These are phyloP conservation scores for Trapa incisa DNA, from an alignment of 345 rosid genomes.

Conservation along the genomic window DNA sequence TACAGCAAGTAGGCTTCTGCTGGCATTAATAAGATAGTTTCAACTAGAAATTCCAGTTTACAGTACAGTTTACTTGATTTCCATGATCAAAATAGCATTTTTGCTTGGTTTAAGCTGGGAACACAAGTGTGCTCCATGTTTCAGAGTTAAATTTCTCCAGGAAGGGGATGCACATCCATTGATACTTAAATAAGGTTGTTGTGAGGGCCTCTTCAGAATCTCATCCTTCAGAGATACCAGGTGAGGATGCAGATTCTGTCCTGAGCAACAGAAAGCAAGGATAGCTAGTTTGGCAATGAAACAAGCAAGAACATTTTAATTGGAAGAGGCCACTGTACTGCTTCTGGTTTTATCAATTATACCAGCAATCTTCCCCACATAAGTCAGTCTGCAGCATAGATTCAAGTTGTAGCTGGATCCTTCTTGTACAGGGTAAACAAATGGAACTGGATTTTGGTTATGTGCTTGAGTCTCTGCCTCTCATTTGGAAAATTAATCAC, in stretches of 20 bases:
- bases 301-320: background rate
- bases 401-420: background rate
- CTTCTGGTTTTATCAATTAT: background rate
- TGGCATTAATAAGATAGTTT: background rate
- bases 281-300: slow-evolving; percentile 8
- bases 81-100: background rate
- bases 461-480: too few relatives aligned
- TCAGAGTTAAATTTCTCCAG: background rate
- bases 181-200: too few relatives aligned
- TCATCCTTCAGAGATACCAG: slow-evolving; percentile 22
- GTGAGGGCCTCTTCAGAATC: slow-evolving; percentile 13
- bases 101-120: background rate
- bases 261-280: slow-evolving; percentile 11
- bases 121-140: background rate
- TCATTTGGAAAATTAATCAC: too few relatives aligned
- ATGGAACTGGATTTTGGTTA: background rate
- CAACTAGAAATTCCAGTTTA: background rate
- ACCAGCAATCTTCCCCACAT: background rate
- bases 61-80: background rate
- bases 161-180: background rate
- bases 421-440: background rate
- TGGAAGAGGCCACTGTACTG: background rate
- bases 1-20: background rate
- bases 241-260: slow-evolving; percentile 8
- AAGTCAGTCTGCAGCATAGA: background rate